A percentile compares a stretch with the other conserved stretches of the same genome.
Evolutionary conservation across 2,329 filamentous ascomycete species (phyloP).

Genomic region (Neonectria punicea): DNA sequence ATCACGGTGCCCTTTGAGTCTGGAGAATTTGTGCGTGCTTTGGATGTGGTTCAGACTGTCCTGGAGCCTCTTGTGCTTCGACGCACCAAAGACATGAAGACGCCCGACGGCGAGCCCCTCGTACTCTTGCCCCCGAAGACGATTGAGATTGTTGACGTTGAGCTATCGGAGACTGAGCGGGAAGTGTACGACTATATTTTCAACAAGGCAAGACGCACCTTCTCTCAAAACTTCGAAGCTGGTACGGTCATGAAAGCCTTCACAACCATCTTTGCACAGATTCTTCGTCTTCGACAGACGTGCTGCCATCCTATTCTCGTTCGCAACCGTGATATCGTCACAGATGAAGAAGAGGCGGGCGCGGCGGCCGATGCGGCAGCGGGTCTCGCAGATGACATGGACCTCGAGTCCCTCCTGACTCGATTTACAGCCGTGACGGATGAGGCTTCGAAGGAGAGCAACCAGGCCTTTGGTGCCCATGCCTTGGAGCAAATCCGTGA

Average conservation of each 20-base stretch:
- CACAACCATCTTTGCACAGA: slow-evolving; percentile 97
- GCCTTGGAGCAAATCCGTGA: slow-evolving; percentile 91
- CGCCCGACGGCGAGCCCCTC: slow-evolving; percentile 78
- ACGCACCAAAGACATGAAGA: slow-evolving; percentile 98
- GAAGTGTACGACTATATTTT: slow-evolving; percentile 95
- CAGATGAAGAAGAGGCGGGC: slow-evolving; percentile 87
- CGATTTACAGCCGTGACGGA: slow-evolving; percentile 80
- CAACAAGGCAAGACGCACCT: slow-evolving; percentile 81
- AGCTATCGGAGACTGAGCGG: slow-evolving; percentile 84
- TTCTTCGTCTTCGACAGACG: slow-evolving; percentile 89
- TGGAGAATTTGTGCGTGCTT: slow-evolving; percentile 89
- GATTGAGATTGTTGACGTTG: slow-evolving; percentile 87
- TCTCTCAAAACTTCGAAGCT: slow-evolving; percentile 87
- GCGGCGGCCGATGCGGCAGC: slow-evolving; percentile 78
- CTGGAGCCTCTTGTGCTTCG: slow-evolving; percentile 95
- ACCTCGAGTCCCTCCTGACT: slow-evolving; percentile 85
- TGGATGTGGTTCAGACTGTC: slow-evolving; percentile 97
- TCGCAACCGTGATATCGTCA: slow-evolving; percentile 83
- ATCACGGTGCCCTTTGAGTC: slow-evolving; percentile 98
- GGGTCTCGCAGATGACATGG: slow-evolving; percentile 94
- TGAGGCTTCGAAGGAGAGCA: slow-evolving; percentile 69
- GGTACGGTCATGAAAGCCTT: slow-evolving; percentile 96
- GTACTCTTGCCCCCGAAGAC: slow-evolving; percentile 85
- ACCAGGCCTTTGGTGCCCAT: slow-evolving; percentile 78
- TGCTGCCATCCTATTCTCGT: slow-evolving; percentile 95